Evolutionary conservation across 495 filamentous ascomycete species (phyloP), one percentile per base, ranked within the genome.

Genomic region (Ramalina intermedia): DNA sequence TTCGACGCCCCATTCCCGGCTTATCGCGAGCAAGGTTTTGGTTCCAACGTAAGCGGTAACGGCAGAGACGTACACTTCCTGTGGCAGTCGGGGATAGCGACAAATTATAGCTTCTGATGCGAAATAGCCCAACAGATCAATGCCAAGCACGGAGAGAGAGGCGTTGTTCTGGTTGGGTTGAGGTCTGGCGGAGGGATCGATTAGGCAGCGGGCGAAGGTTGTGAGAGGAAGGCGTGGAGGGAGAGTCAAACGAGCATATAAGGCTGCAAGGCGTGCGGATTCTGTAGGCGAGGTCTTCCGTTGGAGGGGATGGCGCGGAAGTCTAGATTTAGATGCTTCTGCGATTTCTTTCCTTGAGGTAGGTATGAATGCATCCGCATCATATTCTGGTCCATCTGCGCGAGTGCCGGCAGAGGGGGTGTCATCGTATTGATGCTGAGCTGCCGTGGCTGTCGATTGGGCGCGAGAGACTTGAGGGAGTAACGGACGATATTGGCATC

Each of bases 181-280:
- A 0, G 71, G 59, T 61, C 96, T 88, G 17, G 90, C 87, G 16
- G 88, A 83, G 27, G 74, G 67, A 66, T 96, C 83, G 58, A 96
- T 78, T 43, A 98, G 77, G 43, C 85, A 76, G 37, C 91, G 80
- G 48, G 86, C 87, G 46, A 98, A 80, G 1, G 83, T 86, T 63
- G 94, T 74, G 29, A 94, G 67, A 7, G 91, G 93, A 54, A 96
- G 72, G 63, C 80, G 81, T 33, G 76, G 70, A 27, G 89, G 80
- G 50, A 98, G 80, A 46, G 78, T 78, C 42, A 98, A 81, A 59
- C 91, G 88, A 59, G 88, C 83, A 66, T 95, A 89, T 29, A 98
- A 80, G 49, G 91, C 87, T 53, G 89, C 79, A 59, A 98, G 84
- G 69, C 95, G 95, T 48, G 90, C 81, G 46, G 91, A 96, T 51